Conservation (phyloP, 495 filamentous ascomycete genomes). For the Cairneyella variabilis region DNA sequence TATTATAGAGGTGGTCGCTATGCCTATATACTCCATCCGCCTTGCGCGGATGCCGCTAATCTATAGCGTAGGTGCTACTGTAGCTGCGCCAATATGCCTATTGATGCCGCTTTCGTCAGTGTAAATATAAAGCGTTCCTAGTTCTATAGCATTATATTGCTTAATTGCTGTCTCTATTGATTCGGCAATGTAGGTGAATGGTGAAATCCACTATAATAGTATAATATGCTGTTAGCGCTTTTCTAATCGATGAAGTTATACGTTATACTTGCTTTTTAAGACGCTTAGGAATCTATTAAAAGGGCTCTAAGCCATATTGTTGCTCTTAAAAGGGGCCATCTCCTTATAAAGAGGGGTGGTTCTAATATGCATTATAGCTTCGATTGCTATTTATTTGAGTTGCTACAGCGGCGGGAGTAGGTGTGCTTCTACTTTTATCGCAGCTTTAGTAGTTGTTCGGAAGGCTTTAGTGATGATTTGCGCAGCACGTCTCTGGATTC, state of each 20-base stretch:
- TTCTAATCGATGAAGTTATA: constrained; percentile 9
- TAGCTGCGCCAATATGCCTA: constrained; percentile 18
- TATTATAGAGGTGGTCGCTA: constrained; percentile 20
- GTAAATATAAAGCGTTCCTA: constrained; percentile 19
- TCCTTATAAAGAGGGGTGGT: constrained; percentile 13
- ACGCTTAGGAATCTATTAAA: constrained; percentile 8
- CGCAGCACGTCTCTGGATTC: constrained; percentile 22
- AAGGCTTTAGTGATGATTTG: constrained; percentile 24
- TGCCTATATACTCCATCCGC: constrained; percentile 21
- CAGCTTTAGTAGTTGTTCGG: constrained; percentile 23
- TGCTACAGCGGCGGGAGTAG: constrained; percentile 19
- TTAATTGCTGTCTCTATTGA: constrained; percentile 20
- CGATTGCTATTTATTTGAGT: constrained; percentile 19
- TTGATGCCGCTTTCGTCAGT: constrained; percentile 25
- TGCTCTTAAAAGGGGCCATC: neutral
- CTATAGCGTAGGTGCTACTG: constrained; percentile 4
- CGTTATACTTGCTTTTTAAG: constrained; percentile 5
- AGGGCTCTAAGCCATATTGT: constrained; percentile 4
- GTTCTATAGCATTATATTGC: constrained; percentile 22
- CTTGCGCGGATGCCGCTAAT: constrained; percentile 8
- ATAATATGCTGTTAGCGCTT: constrained; percentile 18
- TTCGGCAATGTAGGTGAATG: constrained; percentile 21
- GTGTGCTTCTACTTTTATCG: constrained; percentile 21
- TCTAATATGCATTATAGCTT: constrained; percentile 22
- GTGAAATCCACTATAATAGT: constrained; percentile 23